These are phyloP conservation scores for Microsporum audouinii DNA, from an alignment of 2,329 filamentous ascomycete species.

Conservation along the genomic window DNA sequence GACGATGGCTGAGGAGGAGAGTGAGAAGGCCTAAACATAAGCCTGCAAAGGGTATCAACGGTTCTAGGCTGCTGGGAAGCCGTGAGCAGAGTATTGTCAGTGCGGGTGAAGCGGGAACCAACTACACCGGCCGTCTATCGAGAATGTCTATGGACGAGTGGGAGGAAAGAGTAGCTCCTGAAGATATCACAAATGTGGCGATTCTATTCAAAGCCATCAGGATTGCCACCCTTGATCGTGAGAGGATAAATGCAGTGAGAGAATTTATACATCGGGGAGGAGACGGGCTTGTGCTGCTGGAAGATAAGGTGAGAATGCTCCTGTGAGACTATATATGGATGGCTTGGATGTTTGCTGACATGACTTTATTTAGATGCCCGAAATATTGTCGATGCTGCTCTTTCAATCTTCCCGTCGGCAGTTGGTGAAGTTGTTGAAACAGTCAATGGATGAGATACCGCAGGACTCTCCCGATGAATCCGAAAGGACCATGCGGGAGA, in stretches of 20 bases:
- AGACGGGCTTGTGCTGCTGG: conserved; percentile 63
- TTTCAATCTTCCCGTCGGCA: conserved; percentile 79
- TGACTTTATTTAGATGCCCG: conserved; percentile 49
- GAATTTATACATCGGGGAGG: conserved; percentile 68
- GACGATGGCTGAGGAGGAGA: conserved; percentile 76
- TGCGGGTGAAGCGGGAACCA: conserved; percentile 20
- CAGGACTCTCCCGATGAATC: conserved; percentile 32
- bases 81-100: conserved; percentile 32
- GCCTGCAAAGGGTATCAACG: background rate
- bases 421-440: conserved; percentile 58
- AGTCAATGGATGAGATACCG: conserved; percentile 46
- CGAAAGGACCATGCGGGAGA: conserved; percentile 45
- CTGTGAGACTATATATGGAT: background rate
- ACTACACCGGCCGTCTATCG: conserved; percentile 8
- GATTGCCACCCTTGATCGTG: conserved; percentile 66
- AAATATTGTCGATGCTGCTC: conserved; percentile 75
- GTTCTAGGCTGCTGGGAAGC: conserved; percentile 38
- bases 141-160: conserved; percentile 25
- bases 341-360: conserved; percentile 1
- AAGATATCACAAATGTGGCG: conserved; percentile 53
- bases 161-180: conserved; percentile 34
- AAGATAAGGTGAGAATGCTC: conserved; percentile 41
- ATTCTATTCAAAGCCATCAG: conserved; percentile 59
- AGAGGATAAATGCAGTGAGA: conserved; percentile 75
- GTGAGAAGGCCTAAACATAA: conserved; percentile 34